Conservation (phyloP, 1,139 yeast genomes). For the Pichia sp. region DNA sequence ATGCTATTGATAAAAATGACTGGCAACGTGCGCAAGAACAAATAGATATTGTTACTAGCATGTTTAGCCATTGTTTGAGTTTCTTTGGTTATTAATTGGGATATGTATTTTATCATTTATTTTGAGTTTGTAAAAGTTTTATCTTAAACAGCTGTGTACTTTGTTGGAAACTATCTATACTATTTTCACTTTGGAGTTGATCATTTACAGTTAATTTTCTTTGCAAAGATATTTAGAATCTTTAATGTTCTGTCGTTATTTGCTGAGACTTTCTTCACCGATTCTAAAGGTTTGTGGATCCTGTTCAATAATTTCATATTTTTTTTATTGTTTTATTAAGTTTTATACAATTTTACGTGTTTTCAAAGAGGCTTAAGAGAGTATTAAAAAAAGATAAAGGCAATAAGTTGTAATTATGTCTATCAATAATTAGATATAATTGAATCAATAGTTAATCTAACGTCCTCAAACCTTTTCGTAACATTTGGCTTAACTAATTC, state of each 20-base stretch:
- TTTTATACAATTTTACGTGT: not conserved
- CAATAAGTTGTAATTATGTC: not conserved
- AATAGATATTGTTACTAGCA: constrained; percentile 40
- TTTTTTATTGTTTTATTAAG: not conserved
- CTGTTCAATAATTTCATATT: too few relatives aligned
- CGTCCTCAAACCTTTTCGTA: constrained; percentile 5
- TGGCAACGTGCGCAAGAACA: constrained; percentile 53
- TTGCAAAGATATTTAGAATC: too few relatives aligned
- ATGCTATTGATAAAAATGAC: constrained; percentile 46
- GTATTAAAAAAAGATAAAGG: not conserved
- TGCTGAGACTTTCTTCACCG: too few relatives aligned
- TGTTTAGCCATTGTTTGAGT: constrained; percentile 27
- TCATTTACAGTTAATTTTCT: too few relatives aligned
- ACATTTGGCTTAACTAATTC: constrained; percentile 16
- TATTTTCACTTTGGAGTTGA: too few relatives aligned
- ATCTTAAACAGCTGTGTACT: too few relatives aligned
- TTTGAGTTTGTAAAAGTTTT: too few relatives aligned
- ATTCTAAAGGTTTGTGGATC: too few relatives aligned
- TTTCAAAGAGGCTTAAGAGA: not conserved
- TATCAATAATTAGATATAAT: not conserved
- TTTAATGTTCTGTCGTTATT: too few relatives aligned
- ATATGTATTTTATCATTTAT: too few relatives aligned
- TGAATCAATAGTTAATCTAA: not conserved
- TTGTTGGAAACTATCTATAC: too few relatives aligned
- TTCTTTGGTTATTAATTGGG: constrained; percentile 8